These are phyloP conservation scores for Xylaria cubensis DNA, from an alignment of 495 filamentous ascomycete species.

Conservation along the genomic window DNA sequence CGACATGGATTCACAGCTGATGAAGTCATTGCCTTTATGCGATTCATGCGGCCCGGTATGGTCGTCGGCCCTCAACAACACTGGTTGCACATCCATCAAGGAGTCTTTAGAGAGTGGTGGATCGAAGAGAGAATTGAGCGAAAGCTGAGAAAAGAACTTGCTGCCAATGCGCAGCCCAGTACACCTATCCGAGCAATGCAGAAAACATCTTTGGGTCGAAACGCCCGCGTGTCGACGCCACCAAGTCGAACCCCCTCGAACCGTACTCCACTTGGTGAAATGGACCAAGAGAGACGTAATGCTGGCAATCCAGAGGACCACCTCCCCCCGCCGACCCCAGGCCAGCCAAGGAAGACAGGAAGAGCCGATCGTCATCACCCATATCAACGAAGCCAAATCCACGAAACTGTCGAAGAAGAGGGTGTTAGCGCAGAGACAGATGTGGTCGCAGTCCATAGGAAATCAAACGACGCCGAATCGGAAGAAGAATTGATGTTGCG, in stretches of 20 bases:
- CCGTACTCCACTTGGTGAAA: slow-evolving; percentile 86
- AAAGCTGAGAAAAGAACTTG: slow-evolving; percentile 53
- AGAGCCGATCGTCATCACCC: slow-evolving; percentile 60
- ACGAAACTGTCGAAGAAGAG: slow-evolving; percentile 54
- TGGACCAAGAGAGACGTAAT: slow-evolving; percentile 77
- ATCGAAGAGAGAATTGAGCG: slow-evolving; percentile 83
- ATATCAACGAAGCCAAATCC: slow-evolving; percentile 51
- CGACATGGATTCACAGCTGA: slow-evolving; percentile 98
- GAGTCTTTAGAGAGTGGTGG: slow-evolving; percentile 97
- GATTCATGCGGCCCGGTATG: slow-evolving; percentile 99
- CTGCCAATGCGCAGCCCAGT: slow-evolving; percentile 63
- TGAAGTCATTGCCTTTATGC: slow-evolving; percentile 98
- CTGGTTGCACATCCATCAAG: slow-evolving; percentile 98
- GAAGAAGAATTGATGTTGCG: slow-evolving; percentile 80
- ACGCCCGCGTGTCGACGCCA: slow-evolving; percentile 77
- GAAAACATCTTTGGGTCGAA: slow-evolving; percentile 52
- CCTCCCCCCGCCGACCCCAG: slow-evolving; percentile 92
- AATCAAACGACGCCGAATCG: slow-evolving; percentile 66
- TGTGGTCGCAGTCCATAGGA: slow-evolving; percentile 57
- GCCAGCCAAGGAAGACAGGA: slow-evolving; percentile 90
- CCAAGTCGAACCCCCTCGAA: slow-evolving; percentile 76
- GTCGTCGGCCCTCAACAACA: slow-evolving; percentile 99
- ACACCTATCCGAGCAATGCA: slow-evolving; percentile 82
- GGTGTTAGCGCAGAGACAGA: slow-evolving; percentile 46
- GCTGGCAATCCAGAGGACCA: slow-evolving; percentile 74